Base-by-base conservation (phyloP, 805 yeast species). In the Wickerhamiella nectarea region DNA sequence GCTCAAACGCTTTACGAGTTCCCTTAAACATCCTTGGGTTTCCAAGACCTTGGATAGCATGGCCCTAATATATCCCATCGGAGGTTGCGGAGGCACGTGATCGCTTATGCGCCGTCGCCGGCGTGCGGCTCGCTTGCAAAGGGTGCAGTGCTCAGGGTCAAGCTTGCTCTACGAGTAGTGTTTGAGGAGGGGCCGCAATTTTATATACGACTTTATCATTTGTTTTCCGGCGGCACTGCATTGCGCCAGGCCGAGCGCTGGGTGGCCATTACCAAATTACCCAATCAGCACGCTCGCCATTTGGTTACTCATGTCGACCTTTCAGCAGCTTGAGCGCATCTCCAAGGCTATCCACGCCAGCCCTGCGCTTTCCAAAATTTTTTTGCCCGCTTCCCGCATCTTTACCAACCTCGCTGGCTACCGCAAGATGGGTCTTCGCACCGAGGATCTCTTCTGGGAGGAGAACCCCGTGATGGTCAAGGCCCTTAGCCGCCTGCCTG, bases 391-490 rank as follows among this genome's bases (percentile, higher is more conserved):
- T 33, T 81, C 96, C 38, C 74, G 78, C 59, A 68, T 75, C 54
- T 87, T 80, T 67, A 68, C 74, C 54, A 69, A 77, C 53, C 71
- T 73, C 52, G 72, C 94, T 46, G 97, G 97, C 48, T 91, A 91
- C 82, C 82, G 97, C 72, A 76, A 86, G 65, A 66, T 91, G 69
- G 98, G 98, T 44, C 74, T 91, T 57, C 84, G 59, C 61, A 77
- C 80, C 59, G 91, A 89, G 62, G 98, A 91, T 65, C 67, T 89
- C 58, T 63, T 89, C 51, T 66, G 72, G 52, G 98, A 91, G 68
- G 98, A 91, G 70, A 80, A 70, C 62, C 87, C 87, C 57, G 68
- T 76, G 44, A 74, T 80, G 68, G 89, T 85, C 70, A 84, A 76
- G 60, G 97, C 96, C 45, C 68, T 91, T 49, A 65, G 74, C 51